phyloP scores from a whole-genome alignment of 2,329 filamentous ascomycete genomes.

The Didymella arachidicola region DNA sequence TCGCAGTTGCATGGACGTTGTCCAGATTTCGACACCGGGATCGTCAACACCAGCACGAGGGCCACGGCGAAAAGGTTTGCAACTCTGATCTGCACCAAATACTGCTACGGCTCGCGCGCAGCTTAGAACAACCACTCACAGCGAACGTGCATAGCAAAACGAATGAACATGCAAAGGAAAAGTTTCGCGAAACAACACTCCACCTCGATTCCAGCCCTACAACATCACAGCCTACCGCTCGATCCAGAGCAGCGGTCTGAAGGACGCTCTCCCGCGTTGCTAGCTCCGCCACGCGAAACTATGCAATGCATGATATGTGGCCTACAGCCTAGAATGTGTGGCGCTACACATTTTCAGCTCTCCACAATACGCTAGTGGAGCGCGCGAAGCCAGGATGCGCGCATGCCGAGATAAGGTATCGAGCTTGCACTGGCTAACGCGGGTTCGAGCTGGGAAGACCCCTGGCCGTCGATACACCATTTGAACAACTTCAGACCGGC shows the following conservation, averaged over 20 bases:
- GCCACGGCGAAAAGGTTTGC: neutral
- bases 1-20: neutral
- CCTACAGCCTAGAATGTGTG: slow-evolving; percentile 13
- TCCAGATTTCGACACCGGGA: neutral
- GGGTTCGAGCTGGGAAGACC: slow-evolving; percentile 2
- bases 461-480: slow-evolving; percentile 6
- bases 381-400: neutral
- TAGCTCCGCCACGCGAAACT: slow-evolving; percentile 9
- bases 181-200: neutral
- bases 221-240: neutral
- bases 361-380: slow-evolving; percentile 10
- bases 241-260: slow-evolving; percentile 17
- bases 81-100: neutral
- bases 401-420: slow-evolving; percentile 8
- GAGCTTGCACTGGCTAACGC: neutral
- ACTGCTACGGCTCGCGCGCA: neutral
- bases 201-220: slow-evolving; percentile 4
- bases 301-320: neutral
- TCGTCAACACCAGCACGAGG: neutral
- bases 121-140: neutral
- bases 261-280: slow-evolving; percentile 11
- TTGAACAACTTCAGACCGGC: neutral
- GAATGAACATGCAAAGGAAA: neutral
- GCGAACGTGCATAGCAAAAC: neutral
- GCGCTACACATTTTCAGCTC: slow-evolving; percentile 15